Evolutionary conservation across 2,329 filamentous ascomycete genomes (phyloP).

Genomic region (Daldinia eschscholtzii): DNA sequence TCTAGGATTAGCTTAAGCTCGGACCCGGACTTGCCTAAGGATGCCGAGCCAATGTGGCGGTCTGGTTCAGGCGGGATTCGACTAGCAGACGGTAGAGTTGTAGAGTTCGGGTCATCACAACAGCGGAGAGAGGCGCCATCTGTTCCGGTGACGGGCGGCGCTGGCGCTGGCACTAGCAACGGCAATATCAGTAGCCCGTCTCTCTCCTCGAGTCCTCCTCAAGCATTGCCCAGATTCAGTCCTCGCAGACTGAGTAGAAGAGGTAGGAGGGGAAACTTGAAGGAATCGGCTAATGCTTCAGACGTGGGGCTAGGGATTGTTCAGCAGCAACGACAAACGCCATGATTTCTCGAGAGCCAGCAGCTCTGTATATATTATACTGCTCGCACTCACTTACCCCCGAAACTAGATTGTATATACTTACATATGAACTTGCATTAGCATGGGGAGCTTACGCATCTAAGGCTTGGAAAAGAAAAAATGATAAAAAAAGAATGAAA

Average conservation of each 20-base stretch:
- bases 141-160: neutral
- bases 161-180: conserved; percentile 22
- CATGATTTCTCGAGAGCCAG: conserved; percentile 8
- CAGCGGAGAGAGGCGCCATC: neutral
- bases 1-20: conserved; percentile 8
- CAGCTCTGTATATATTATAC: conserved; percentile 22
- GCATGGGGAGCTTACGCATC: conserved; percentile 8
- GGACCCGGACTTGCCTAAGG: neutral
- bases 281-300: conserved; percentile 10
- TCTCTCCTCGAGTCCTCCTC: conserved; percentile 13
- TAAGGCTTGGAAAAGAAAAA: conserved; percentile 15
- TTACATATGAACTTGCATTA: conserved; percentile 5
- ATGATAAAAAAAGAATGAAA: conserved; percentile 10
- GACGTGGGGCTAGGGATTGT: conserved; percentile 39
- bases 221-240: conserved; percentile 24
- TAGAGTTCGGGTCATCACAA: conserved; percentile 48
- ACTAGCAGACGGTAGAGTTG: conserved; percentile 47
- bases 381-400: conserved; percentile 5
- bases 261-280: conserved; percentile 23
- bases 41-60: conserved; percentile 45
- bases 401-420: conserved; percentile 16
- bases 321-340: conserved; percentile 8
- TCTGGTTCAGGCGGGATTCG: conserved; percentile 49
- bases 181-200: conserved; percentile 13
- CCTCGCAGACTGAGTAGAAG: conserved; percentile 24